These are phyloP conservation scores for Penicillium sp. DNA, from an alignment of 2,329 filamentous ascomycete genomes.

Conservation along the genomic window DNA sequence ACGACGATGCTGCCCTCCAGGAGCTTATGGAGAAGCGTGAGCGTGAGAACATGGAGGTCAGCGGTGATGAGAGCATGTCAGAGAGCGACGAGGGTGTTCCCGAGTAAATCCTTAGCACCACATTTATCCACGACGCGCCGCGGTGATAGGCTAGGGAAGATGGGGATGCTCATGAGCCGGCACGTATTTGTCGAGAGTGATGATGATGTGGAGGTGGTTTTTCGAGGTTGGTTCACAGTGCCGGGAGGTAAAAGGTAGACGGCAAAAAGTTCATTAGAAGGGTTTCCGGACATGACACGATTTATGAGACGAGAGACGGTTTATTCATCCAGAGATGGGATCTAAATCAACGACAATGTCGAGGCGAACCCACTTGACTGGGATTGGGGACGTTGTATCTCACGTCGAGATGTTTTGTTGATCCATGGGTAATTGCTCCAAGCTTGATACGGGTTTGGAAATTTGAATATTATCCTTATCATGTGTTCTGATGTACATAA, in stretches of 20 bases:
- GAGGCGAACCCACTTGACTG: constrained; percentile 15
- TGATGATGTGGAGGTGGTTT: constrained; percentile 11
- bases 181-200: constrained; percentile 1
- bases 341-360: constrained; percentile 23
- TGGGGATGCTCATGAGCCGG: not conserved
- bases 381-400: constrained; percentile 14
- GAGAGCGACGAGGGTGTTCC: constrained; percentile 90
- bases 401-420: constrained; percentile 21
- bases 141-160: constrained; percentile 2
- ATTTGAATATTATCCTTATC: constrained; percentile 29
- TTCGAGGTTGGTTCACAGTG: constrained; percentile 2
- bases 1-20: constrained; percentile 94
- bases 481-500: constrained; percentile 44
- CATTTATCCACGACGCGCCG: constrained; percentile 2
- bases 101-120: constrained; percentile 39
- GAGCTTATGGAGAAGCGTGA: constrained; percentile 99
- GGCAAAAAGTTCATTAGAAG: constrained; percentile 32
- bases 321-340: constrained; percentile 27
- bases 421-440: constrained; percentile 18
- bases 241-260: constrained; percentile 13
- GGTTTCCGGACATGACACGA: constrained; percentile 32
- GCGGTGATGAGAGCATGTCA: constrained; percentile 93
- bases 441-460: constrained; percentile 22
- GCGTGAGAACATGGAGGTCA: constrained; percentile 96
- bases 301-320: constrained; percentile 33